Evolutionary conservation across 2,329 filamentous ascomycete genomes (phyloP), one percentile per base, ranked within the genome.

Genomic region (Fusarium sarcochroum): DNA sequence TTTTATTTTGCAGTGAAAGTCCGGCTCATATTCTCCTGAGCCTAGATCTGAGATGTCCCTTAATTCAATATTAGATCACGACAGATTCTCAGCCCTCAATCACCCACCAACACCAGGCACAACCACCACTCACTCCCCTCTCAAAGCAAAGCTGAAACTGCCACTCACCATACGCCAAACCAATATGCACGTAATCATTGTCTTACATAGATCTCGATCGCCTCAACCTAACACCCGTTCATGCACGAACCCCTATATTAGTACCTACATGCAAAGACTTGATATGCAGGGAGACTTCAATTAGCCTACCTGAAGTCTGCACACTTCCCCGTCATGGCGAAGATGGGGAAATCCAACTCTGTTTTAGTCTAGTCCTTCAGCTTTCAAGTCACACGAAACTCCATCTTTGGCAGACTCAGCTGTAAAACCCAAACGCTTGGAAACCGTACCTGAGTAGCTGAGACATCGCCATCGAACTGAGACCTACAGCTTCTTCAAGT

Each of bases 381-480:
- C 44, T 23, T 46, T 53, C 51, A 48, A 55, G 47, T 62, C 48
- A 41, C 32, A 25, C 56, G 21, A 42, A 41, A 41, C 37, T 42
- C 18, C 18, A 35, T 35, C 25, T 46, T 34, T 34, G 34, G 13
- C 27, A 30, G 27, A 30, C 10, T 30, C 27, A 30, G 27, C 27
- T 30, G 27, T 13, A 30, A 30, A 41, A 25, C 37, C 64, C 52
- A 57, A 42, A 30, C 21, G 34, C 20, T 60, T 49, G 58, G 58
- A 34, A 40, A 41, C 47, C 14, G 35, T 45, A 25, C 54, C 62
- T 30, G 27, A 30, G 27, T 30, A 30, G 27, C 35, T 68, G 55
- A 65, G 66, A 68, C 57, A 66, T 59, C 21, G 25, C 38, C 47
- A 57, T 53, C 44, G 23, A 64, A 64, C 61, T 64, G 61, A 64